These are phyloP conservation scores for Nakazawaea pomicola DNA, from an alignment of 805 yeast genomes.

Conservation along the genomic window DNA sequence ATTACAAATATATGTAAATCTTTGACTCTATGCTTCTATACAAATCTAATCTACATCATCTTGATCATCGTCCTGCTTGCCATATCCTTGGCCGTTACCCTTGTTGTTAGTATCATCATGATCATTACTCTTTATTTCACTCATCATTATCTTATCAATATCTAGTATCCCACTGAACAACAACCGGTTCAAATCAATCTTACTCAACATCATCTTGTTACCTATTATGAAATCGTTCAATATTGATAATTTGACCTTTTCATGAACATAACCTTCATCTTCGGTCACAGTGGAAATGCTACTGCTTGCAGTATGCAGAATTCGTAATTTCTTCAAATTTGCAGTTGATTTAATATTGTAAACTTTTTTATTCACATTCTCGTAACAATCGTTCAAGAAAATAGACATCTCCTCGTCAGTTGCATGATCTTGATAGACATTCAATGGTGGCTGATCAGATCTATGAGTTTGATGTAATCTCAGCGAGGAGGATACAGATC, in stretches of 20 bases:
- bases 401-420: constrained; percentile 12
- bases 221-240: constrained; percentile 3
- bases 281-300: not conserved
- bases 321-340: constrained; percentile 10
- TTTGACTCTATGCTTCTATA: too few relatives aligned
- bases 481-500: constrained; percentile 16
- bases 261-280: not conserved
- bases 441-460: not conserved
- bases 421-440: constrained; percentile 10
- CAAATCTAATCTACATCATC: not conserved
- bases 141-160: not conserved
- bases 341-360: constrained; percentile 12
- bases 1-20: not conserved
- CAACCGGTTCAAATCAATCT: constrained; percentile 2
- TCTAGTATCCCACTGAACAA: constrained; percentile 2
- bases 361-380: not conserved
- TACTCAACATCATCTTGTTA: not conserved
- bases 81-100: too few relatives aligned
- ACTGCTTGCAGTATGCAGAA: not conserved
- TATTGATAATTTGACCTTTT: constrained; percentile 2
- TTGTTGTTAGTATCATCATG: not conserved
- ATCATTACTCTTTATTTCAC: not conserved
- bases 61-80: constrained; percentile 5
- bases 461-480: constrained; percentile 6
- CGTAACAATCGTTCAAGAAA: constrained; percentile 5